These are phyloP conservation scores for Bauhinia variegata DNA, from an alignment of 306 rosid species.

Conservation along the genomic window DNA sequence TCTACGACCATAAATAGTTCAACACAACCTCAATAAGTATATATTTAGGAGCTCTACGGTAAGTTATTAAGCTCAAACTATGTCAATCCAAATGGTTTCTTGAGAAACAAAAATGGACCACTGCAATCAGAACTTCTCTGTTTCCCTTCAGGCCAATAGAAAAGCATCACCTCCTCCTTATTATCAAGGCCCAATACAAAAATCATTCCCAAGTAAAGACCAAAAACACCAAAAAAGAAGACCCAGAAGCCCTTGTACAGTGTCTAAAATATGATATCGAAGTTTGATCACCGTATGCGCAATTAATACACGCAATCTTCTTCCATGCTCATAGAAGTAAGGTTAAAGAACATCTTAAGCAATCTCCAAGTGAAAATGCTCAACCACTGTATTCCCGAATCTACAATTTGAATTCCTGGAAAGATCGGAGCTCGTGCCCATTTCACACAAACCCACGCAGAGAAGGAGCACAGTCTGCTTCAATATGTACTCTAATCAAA, in stretches of 20 bases:
- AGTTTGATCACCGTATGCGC: conserved; percentile 48
- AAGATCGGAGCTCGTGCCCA: conserved; percentile 43
- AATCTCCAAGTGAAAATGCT: conserved; percentile 53
- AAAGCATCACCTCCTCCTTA: conserved; percentile 48
- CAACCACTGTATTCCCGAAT: conserved; percentile 42
- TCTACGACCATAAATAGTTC: conserved; percentile 28
- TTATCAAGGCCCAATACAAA: conserved; percentile 41
- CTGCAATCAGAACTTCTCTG: conserved; percentile 49
- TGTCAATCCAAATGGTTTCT: conserved; percentile 51
- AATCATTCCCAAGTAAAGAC: conserved; percentile 47
- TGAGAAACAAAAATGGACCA: conserved; percentile 51
- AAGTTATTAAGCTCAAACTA: conserved; percentile 44
- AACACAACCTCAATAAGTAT: conserved; percentile 37
- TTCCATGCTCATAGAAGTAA: conserved; percentile 62
- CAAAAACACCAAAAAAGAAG: conserved; percentile 36
- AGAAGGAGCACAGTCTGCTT: conserved; percentile 36
- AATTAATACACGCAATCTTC: conserved; percentile 62
- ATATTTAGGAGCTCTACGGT: conserved; percentile 13
- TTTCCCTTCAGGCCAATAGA: conserved; percentile 45
- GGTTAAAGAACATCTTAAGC: conserved; percentile 51
- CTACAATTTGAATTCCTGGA: conserved; percentile 28
- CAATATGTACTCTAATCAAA: conserved; percentile 32
- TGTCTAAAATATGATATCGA: conserved; percentile 27
- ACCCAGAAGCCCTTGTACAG: conserved; percentile 36
- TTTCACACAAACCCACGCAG: conserved; percentile 31